These are phyloP conservation scores for Globisporangium middletonii DNA, from an alignment of 352 stramenopile genomes.

Conservation along the genomic window DNA sequence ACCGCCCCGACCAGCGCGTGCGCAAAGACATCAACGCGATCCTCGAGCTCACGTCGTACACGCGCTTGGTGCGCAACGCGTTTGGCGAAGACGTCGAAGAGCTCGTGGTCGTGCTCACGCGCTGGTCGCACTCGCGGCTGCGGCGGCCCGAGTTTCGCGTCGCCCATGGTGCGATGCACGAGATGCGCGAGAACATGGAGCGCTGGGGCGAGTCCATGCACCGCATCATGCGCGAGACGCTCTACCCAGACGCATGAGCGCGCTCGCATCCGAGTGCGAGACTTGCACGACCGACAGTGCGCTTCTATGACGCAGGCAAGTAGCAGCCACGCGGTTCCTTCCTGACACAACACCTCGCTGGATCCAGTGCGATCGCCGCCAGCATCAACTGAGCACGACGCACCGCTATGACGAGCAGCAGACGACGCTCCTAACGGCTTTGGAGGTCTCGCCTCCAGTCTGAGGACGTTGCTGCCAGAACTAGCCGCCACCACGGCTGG, in stretches of 20 bases:
- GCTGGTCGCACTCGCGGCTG: constrained; percentile 31
- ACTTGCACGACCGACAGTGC: too few species aligned
- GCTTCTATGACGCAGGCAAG: too few species aligned
- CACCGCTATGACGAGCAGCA: too few species aligned
- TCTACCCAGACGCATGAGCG: constrained; percentile 12
- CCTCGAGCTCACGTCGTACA: constrained; percentile 18
- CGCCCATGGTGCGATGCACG: constrained; percentile 19
- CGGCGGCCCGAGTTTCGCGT: constrained; percentile 24
- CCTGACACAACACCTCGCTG: too few species aligned
- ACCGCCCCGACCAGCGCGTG: constrained; percentile 29
- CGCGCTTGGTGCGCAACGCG: constrained; percentile 10
- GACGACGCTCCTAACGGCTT: too few species aligned
- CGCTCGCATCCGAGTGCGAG: too few species aligned
- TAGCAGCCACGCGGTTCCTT: too few species aligned
- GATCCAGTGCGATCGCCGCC: too few species aligned
- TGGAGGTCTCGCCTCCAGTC: too few species aligned
- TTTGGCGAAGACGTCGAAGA: constrained; percentile 16
- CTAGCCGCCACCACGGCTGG: too few species aligned
- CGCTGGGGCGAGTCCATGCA: constrained; percentile 36
- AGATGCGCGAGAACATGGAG: constrained; percentile 35
- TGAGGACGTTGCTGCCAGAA: too few species aligned
- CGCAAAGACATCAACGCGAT: constrained; percentile 34
- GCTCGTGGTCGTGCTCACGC: constrained; percentile 32
- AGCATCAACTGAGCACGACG: too few species aligned
- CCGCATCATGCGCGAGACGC: constrained; percentile 26